A percentile compares a stretch with the other conserved stretches of the same genome.
Conservation (phyloP, 164 flowering plant genomes). For the Sedum album region DNA sequence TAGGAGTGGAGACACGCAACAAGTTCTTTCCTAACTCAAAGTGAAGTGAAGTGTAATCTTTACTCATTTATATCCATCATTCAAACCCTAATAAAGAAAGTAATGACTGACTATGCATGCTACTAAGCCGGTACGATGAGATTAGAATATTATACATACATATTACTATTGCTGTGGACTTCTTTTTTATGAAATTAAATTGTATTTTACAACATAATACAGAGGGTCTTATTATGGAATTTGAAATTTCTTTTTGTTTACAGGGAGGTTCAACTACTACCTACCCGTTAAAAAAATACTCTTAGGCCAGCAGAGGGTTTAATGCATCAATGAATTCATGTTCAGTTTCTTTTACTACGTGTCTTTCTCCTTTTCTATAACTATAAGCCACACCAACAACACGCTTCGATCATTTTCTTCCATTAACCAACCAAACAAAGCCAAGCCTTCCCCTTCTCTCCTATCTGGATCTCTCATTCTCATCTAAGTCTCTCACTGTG, state of each 20-base stretch:
- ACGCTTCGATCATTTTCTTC: neutral
- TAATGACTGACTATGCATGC: neutral
- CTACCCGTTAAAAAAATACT: conserved; percentile 29
- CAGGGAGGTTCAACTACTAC: conserved; percentile 86
- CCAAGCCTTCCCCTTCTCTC: neutral
- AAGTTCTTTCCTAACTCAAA: neutral
- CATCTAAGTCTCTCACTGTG: neutral
- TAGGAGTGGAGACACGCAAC: neutral
- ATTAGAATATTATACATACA: neutral
- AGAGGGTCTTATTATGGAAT: neutral
- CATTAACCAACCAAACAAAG: neutral
- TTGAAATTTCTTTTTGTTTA: neutral
- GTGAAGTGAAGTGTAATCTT: conserved; percentile 1
- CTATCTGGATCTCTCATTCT: neutral
- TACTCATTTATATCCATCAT: neutral
- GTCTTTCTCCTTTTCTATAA: neutral
- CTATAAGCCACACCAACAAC: conserved; percentile 5
- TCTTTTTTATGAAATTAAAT: neutral
- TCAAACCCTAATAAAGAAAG: neutral
- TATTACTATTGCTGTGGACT: neutral
- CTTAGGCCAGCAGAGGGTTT: conserved; percentile 50
- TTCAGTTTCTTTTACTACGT: neutral
- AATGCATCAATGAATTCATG: conserved; percentile 43
- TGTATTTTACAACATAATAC: neutral
- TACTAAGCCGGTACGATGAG: neutral